Evolutionary conservation across 2,329 filamentous ascomycete genomes (phyloP).

Genomic region (Ceratocystiopsis minuta): DNA sequence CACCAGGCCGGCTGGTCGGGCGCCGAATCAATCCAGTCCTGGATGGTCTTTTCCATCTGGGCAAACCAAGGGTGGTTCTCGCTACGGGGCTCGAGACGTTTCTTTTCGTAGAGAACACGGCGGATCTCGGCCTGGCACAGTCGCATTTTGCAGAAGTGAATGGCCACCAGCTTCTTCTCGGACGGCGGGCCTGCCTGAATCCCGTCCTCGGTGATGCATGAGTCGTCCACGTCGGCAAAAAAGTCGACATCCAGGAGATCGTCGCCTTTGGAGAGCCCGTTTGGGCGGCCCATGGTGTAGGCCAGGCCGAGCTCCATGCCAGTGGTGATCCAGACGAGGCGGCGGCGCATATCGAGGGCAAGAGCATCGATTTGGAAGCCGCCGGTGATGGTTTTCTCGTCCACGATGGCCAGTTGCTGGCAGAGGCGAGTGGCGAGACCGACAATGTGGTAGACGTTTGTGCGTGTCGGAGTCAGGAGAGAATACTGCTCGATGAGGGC

Average conservation of each 20-base stretch:
- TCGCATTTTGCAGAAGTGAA: conserved; percentile 89
- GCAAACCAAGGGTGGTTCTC: conserved; percentile 78
- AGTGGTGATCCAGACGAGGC: conserved; percentile 73
- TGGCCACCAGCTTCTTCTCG: conserved; percentile 70
- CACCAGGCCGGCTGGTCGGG: conserved; percentile 57
- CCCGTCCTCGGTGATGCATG: conserved; percentile 61
- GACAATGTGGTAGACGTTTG: conserved; percentile 83
- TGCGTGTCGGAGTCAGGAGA: conserved; percentile 75
- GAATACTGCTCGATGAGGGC: conserved; percentile 82
- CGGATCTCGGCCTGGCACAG: conserved; percentile 76
- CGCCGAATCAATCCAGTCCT: conserved; percentile 59
- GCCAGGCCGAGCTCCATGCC: conserved; percentile 81
- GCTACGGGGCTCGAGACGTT: conserved; percentile 54
- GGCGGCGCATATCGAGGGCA: conserved; percentile 74
- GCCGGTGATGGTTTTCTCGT: conserved; percentile 71
- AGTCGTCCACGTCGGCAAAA: conserved; percentile 67
- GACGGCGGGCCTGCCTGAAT: conserved; percentile 55
- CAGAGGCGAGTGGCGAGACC: conserved; percentile 75
- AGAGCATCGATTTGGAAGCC: conserved; percentile 46
- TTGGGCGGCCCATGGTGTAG: conserved; percentile 74
- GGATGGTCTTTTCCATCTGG: conserved; percentile 60
- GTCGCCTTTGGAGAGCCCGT: conserved; percentile 62
- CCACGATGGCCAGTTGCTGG: conserved; percentile 72
- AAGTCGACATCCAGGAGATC: conserved; percentile 76
- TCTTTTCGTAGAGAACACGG: conserved; percentile 69